phyloP scores from a whole-genome alignment of 805 yeast species.

The Pichia manshurica region DNA sequence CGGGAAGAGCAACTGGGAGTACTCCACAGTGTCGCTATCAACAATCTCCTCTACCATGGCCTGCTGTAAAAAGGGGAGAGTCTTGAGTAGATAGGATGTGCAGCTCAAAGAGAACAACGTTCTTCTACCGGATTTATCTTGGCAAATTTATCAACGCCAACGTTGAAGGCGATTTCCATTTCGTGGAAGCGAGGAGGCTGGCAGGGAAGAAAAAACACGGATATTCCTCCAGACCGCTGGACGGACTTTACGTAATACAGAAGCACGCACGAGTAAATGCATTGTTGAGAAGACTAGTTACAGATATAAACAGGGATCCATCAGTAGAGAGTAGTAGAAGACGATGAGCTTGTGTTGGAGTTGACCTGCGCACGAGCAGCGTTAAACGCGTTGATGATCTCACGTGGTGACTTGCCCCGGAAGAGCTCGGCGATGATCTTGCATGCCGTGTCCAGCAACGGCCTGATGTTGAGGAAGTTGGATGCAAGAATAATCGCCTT shows the following conservation, averaged over 20 bases:
- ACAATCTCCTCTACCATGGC: constrained; percentile 39
- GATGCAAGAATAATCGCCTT: constrained; percentile 72
- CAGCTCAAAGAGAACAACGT: too few species aligned
- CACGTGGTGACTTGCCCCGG: constrained; percentile 66
- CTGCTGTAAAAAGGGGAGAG: not conserved
- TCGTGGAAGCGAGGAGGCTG: too few species aligned
- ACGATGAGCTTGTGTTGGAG: not conserved
- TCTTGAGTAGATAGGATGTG: not conserved
- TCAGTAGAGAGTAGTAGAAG: too few species aligned
- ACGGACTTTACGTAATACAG: too few species aligned
- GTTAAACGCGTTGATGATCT: constrained; percentile 58
- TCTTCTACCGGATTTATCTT: too few species aligned
- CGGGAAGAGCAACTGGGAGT: constrained; percentile 71
- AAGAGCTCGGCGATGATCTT: constrained; percentile 75
- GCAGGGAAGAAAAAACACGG: too few species aligned
- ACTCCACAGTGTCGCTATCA: constrained; percentile 63
- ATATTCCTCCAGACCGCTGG: too few species aligned
- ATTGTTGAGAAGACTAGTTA: too few species aligned
- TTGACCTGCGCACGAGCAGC: constrained; percentile 35
- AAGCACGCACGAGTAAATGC: too few species aligned
- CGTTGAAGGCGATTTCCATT: too few species aligned
- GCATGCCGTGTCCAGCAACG: constrained; percentile 64
- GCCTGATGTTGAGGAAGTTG: constrained; percentile 66
- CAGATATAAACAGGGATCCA: too few species aligned
- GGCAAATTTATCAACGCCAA: too few species aligned